Evolutionary conservation across 495 filamentous ascomycete genomes (phyloP), one percentile per base, ranked within the genome.

Genomic region (Penicillium bovifimosum): DNA sequence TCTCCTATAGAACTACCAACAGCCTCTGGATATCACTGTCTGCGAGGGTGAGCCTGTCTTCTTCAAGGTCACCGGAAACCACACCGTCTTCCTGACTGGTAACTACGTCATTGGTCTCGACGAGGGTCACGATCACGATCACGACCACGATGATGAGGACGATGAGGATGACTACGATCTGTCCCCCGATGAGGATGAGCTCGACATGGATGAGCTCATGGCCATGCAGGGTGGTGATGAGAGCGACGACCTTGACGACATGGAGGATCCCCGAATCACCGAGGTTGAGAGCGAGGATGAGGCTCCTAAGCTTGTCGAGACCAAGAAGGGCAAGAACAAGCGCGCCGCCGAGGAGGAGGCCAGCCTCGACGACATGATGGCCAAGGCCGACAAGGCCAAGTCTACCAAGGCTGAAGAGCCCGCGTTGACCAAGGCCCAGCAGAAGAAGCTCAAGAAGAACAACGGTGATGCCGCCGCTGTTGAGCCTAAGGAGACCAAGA

Each of bases 371-470:
- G 86, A 89, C 43, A 74, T 86, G 52, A 82, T 95, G 74, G 84
- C 86, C 52, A 90, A 95, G 71, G 70, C 73, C n/a, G 55, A 75
- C 51, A 83, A 83, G 67, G 66, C 70, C 47, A 72, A 74, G 54
- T 63, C 76, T 8, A 74, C 77, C 52, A 72, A 80, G 54, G 86
- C 86, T 62, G 79, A 75, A 56, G 80, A 83, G 53, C 63, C 71
- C 40, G 78, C 75, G 61, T 78, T 95, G 46, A 92, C 84, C 80
- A 96, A 97, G 82, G 97, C 96, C 77, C 89, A 98, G 70, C 83
- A 85, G 62, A 97, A 99, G 84, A 99, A 96, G 80, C 79, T 95
- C 35, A 97, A 97, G 86, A 95, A 93, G 76, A 96, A 96, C 76
- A 86, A 91, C 64, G 92, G 92, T 41, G 84, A 95, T 56, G 84